Conservation (phyloP, 805 yeast species). For the Candida coquimbonensis region DNA sequence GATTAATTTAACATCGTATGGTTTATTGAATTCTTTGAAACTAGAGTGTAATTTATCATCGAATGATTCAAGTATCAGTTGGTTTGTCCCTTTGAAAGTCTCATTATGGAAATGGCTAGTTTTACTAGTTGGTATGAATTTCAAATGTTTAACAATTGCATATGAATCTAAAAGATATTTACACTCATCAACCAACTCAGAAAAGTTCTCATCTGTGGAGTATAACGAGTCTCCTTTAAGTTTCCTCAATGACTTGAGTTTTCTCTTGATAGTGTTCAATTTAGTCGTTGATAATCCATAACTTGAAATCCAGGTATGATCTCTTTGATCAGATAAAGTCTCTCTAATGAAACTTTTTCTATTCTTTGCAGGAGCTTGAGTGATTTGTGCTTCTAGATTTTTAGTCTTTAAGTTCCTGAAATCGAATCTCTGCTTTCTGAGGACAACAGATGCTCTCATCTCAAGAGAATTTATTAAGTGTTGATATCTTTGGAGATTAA, state of each 20-base stretch:
- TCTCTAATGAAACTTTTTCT: background rate
- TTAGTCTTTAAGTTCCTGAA: no score
- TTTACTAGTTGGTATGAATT: no score
- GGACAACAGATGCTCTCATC: background rate
- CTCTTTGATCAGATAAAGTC: background rate
- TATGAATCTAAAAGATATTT: no score
- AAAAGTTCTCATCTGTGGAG: background rate
- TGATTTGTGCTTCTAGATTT: background rate
- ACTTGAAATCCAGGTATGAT: conserved; percentile 2
- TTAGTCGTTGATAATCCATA: background rate
- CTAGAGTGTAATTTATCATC: background rate
- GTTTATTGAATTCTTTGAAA: background rate
- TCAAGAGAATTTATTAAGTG: no score
- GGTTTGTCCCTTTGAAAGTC: background rate
- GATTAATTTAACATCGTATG: background rate
- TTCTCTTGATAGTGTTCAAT: no score
- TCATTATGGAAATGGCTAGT: no score
- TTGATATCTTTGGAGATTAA: no score
- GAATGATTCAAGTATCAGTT: background rate
- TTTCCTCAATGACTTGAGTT: background rate
- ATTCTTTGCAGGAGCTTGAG: background rate
- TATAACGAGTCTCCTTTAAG: background rate
- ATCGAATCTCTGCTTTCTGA: background rate
- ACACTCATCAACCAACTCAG: background rate
- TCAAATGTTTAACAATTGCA: no score